Evolutionary conservation across 176 grass and related monocot genomes (phyloP).

Genomic region (Zea mays): Zm-B73-REFERENCE-NAM-5.0 NC_050099.1:177592001-177592500

Average conservation of each 20-base stretch:
- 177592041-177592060: slow-evolving; percentile 32
- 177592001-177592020: slow-evolving; percentile 14
- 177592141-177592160: slow-evolving; percentile 19
- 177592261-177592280: slow-evolving; percentile 37
- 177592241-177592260: slow-evolving; percentile 43
- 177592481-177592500: background rate
- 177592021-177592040: slow-evolving; percentile 28
- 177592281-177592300: slow-evolving; percentile 8
- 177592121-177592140: slow-evolving; percentile 24
- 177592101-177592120: slow-evolving; percentile 22
- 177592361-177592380: slow-evolving; percentile 19
- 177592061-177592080: background rate
- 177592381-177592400: slow-evolving; percentile 37
- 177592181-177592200: background rate
- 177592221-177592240: slow-evolving; percentile 45
- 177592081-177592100: slow-evolving; percentile 24
- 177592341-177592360: background rate
- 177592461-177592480: background rate
- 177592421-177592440: background rate
- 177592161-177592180: slow-evolving; percentile 28
- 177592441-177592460: background rate
- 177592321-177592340: slow-evolving; percentile 45
- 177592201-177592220: slow-evolving; percentile 24
- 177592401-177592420: slow-evolving; percentile 1
- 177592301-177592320: slow-evolving; percentile 43